phyloP scores from a whole-genome alignment of 257 asterid species.

The Solanum tacnaense region DNA sequence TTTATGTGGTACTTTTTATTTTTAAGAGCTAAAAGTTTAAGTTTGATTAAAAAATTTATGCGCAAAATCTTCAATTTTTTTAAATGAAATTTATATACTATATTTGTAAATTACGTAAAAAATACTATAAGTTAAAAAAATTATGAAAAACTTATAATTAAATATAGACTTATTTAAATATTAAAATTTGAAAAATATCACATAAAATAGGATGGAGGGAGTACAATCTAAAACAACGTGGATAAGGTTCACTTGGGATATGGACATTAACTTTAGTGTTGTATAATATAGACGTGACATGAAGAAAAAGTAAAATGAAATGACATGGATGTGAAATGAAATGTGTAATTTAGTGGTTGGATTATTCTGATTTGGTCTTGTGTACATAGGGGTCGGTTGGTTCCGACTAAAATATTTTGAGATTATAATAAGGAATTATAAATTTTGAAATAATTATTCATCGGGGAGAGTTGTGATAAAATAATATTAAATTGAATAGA shows the following conservation, averaged over 20 bases:
- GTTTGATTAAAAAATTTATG: rapidly evolving
- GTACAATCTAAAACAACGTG: neutral
- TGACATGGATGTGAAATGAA: neutral
- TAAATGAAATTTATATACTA: too few species aligned
- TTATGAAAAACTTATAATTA: too few species aligned
- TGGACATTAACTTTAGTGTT: neutral
- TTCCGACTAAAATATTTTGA: neutral
- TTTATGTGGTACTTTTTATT: too few species aligned
- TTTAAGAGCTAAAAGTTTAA: rapidly evolving
- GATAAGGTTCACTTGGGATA: neutral
- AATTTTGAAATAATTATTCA: neutral
- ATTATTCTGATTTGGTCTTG: neutral
- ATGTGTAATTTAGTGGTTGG: neutral
- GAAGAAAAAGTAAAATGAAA: neutral
- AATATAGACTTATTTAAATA: rapidly evolving
- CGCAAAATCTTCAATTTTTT: rapidly evolving
- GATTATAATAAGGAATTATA: neutral
- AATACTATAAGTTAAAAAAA: too few species aligned
- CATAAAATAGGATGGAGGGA: rapidly evolving
- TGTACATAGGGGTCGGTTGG: neutral
- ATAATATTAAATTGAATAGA: neutral
- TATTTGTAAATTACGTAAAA: too few species aligned
- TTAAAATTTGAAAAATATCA: rapidly evolving
- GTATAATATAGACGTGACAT: neutral
- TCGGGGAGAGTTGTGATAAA: neutral